phyloP scores from a whole-genome alignment of 805 yeast species.

The Middelhovenomyces tepae region DNA sequence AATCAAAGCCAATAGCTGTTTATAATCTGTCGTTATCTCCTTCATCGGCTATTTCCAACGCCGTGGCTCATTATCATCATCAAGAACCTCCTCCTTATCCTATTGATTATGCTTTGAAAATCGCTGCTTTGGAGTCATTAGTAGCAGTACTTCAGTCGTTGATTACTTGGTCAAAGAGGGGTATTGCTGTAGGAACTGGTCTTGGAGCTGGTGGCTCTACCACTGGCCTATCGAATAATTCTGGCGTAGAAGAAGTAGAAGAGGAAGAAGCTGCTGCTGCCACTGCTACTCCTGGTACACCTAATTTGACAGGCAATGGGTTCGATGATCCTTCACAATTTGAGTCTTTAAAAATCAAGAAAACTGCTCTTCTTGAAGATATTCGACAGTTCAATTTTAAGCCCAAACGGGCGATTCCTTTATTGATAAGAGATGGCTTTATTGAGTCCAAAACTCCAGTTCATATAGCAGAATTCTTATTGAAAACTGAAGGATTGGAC shows the following conservation, averaged over 20 bases:
- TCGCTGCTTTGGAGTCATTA: slow-evolving; percentile 69
- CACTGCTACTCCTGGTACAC: slow-evolving; percentile 1
- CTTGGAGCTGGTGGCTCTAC: neutral
- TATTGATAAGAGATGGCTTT: slow-evolving; percentile 54
- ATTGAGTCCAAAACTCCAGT: slow-evolving; percentile 51
- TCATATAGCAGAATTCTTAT: slow-evolving; percentile 66
- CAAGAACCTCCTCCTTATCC: slow-evolving; percentile 36
- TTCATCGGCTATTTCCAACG: slow-evolving; percentile 58
- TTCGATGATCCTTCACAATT: slow-evolving; percentile 73
- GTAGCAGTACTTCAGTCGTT: slow-evolving; percentile 77
- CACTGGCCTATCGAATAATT: slow-evolving; percentile 14
- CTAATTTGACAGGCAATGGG: slow-evolving; percentile 2
- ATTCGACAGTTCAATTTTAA: slow-evolving; percentile 72
- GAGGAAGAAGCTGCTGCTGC: slow-evolving; percentile 6
- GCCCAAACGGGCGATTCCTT: slow-evolving; percentile 70
- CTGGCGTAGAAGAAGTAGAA: slow-evolving; percentile 2
- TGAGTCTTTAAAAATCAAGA: slow-evolving; percentile 73
- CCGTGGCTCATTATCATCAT: slow-evolving; percentile 18
- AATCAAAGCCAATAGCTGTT: slow-evolving; percentile 52
- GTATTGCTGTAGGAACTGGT: too few relatives aligned
- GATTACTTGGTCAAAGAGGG: slow-evolving; percentile 78
- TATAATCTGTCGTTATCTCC: slow-evolving; percentile 71
- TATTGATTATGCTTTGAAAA: slow-evolving; percentile 73
- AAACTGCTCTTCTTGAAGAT: slow-evolving; percentile 72
- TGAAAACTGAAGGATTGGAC: slow-evolving; percentile 64